phyloP scores from a whole-genome alignment of 2,329 filamentous ascomycete genomes.

The Tolypocladium tropicale region DNA sequence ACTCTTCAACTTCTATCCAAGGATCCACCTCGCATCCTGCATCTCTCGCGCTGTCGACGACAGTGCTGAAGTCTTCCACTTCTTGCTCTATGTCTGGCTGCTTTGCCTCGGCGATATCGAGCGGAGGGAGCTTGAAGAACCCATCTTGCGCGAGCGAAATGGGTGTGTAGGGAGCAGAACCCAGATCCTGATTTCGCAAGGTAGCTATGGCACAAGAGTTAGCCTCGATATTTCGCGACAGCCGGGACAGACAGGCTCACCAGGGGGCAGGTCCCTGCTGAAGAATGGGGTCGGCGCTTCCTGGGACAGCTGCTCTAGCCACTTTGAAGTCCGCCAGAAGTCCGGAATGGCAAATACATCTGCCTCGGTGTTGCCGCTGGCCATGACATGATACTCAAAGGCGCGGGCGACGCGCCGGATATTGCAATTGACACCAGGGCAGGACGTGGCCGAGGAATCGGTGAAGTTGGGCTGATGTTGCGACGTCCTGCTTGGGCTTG shows the following conservation, averaged over 20 bases:
- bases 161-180: constrained; percentile 9
- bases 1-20: constrained; percentile 35
- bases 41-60: constrained; percentile 3
- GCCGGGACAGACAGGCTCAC: constrained; percentile 13
- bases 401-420: background rate
- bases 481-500: background rate
- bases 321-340: constrained; percentile 46
- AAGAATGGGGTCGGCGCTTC: constrained; percentile 29
- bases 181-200: background rate
- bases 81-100: background rate
- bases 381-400: constrained; percentile 16
- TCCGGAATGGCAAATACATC: constrained; percentile 55
- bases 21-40: constrained; percentile 15
- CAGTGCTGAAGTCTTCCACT: background rate
- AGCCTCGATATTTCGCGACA: background rate
- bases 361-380: constrained; percentile 30
- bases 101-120: background rate
- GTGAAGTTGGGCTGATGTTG: background rate
- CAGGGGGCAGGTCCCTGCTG: constrained; percentile 23
- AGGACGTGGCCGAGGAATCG: background rate
- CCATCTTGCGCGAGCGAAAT: constrained; percentile 14
- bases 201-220: background rate
- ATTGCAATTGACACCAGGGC: background rate
- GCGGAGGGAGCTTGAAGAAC: constrained; percentile 17
- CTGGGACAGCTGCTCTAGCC: constrained; percentile 24